A percentile compares a stretch with the other conserved stretches of the same genome.
These are phyloP conservation scores for Aspergillus brasiliensis DNA, from an alignment of 2,329 filamentous ascomycete species.

Conservation along the genomic window DNA sequence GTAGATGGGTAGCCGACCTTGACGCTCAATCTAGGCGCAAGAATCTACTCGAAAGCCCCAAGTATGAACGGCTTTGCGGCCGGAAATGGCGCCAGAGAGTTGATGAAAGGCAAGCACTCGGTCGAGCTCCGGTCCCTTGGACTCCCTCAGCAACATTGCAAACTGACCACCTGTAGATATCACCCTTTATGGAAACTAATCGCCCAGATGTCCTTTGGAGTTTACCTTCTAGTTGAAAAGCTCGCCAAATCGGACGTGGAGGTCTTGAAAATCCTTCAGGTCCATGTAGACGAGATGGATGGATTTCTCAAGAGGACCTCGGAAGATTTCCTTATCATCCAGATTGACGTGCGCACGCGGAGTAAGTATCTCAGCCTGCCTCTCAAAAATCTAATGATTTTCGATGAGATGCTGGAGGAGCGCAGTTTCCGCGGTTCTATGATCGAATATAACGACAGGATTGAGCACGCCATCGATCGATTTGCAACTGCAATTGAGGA, in stretches of 20 bases:
- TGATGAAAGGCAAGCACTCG: constrained; percentile 55
- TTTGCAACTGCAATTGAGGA: constrained; percentile 77
- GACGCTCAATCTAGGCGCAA: constrained; percentile 58
- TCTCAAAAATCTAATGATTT: constrained; percentile 77
- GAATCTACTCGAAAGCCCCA: constrained; percentile 66
- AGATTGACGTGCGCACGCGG: constrained; percentile 76
- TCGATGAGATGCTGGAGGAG: constrained; percentile 86
- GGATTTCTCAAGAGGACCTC: constrained; percentile 83
- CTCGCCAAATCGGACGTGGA: constrained; percentile 87
- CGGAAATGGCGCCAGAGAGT: constrained; percentile 75
- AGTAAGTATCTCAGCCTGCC: constrained; percentile 80
- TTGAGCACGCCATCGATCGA: constrained; percentile 83
- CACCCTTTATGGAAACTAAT: constrained; percentile 90
- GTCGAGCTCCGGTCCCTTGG: background rate
- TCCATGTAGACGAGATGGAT: constrained; percentile 92
- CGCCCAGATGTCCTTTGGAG: constrained; percentile 89
- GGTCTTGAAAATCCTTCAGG: constrained; percentile 85
- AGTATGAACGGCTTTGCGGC: constrained; percentile 71
- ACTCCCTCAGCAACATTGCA: background rate
- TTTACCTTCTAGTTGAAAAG: constrained; percentile 81
- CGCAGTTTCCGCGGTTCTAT: constrained; percentile 79
- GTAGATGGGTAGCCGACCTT: constrained; percentile 35
- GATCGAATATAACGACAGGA: constrained; percentile 83
- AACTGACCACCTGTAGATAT: constrained; percentile 52
- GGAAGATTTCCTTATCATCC: constrained; percentile 79